These are phyloP conservation scores for Asterionellopsis glacialis DNA, from an alignment of 108 stramenopile species.

Conservation along the genomic window DNA sequence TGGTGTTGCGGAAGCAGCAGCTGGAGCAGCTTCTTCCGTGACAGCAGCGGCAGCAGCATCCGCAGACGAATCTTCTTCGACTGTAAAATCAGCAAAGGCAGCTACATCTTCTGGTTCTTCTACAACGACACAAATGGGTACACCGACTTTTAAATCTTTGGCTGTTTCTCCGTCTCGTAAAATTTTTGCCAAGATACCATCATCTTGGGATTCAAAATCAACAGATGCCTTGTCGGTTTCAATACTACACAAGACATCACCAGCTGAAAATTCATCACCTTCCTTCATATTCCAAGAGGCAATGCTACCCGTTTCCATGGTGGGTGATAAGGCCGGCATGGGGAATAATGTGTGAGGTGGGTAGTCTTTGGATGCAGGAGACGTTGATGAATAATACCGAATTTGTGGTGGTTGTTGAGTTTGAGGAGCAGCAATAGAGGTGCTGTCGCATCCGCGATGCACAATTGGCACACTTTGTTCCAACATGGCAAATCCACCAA, in stretches of 20 bases:
- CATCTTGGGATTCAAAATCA: slow-evolving; percentile 97
- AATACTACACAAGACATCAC: slow-evolving; percentile 90
- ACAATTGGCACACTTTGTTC: too few relatives aligned
- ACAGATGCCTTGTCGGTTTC: slow-evolving; percentile 99
- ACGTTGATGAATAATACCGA: neutral
- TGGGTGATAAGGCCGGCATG: slow-evolving; percentile 97
- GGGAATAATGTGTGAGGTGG: slow-evolving; percentile 47
- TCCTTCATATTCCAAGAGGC: slow-evolving; percentile 75
- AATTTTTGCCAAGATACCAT: slow-evolving; percentile 94
- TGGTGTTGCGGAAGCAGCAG: slow-evolving; percentile 24
- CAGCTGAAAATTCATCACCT: slow-evolving; percentile 84
- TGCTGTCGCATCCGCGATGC: too few relatives aligned
- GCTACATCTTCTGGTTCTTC: slow-evolving; percentile 82
- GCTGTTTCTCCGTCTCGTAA: slow-evolving; percentile 62
- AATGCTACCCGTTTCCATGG: slow-evolving; percentile 93
- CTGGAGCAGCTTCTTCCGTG: slow-evolving; percentile 22
- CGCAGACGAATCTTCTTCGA: slow-evolving; percentile 24
- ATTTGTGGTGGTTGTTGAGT: neutral
- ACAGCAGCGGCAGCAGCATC: slow-evolving; percentile 25
- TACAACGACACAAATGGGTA: slow-evolving; percentile 81
- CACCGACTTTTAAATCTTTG: slow-evolving; percentile 81
- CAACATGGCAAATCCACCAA: too few relatives aligned
- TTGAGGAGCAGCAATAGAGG: neutral
- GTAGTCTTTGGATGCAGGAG: slow-evolving; percentile 17
- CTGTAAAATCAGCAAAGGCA: slow-evolving; percentile 84